phyloP scores from a whole-genome alignment of 108 stramenopile genomes.

The Aurantiochytrium sp. region DNA sequence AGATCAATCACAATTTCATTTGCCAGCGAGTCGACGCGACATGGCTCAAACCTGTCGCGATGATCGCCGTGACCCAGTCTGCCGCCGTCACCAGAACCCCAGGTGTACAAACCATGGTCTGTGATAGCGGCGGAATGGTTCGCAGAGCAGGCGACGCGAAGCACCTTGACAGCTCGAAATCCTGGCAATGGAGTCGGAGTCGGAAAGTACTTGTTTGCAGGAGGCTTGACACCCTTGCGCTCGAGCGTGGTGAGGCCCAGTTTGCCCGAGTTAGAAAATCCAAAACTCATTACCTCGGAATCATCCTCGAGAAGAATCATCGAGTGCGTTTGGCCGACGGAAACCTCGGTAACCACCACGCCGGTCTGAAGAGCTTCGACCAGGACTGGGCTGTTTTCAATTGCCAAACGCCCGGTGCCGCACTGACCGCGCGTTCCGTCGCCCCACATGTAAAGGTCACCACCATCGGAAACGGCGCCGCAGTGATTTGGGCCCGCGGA shows the following conservation, averaged over 20 bases:
- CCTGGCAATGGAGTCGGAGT: neutral
- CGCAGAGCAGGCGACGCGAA: slow-evolving; percentile 55
- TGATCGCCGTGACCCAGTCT: slow-evolving; percentile 60
- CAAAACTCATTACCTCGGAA: slow-evolving; percentile 49
- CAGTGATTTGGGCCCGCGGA: slow-evolving; percentile 52
- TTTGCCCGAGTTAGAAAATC: slow-evolving; percentile 45
- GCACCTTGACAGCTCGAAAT: slow-evolving; percentile 46
- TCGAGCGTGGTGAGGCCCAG: slow-evolving; percentile 34
- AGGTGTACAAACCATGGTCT: slow-evolving; percentile 42
- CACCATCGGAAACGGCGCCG: slow-evolving; percentile 37
- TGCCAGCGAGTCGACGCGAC: slow-evolving; percentile 25
- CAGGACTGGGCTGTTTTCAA: slow-evolving; percentile 23
- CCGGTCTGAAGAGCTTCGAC: slow-evolving; percentile 32
- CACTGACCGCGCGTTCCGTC: slow-evolving; percentile 48
- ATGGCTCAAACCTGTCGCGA: slow-evolving; percentile 11
- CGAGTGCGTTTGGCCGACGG: slow-evolving; percentile 49
- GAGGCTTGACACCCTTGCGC: neutral
- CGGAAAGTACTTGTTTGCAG: neutral
- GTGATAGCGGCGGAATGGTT: slow-evolving; percentile 53
- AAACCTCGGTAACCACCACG: slow-evolving; percentile 27
- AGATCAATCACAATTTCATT: slow-evolving; percentile 31
- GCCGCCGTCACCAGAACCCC: slow-evolving; percentile 60
- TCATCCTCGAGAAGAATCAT: slow-evolving; percentile 29
- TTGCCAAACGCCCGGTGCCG: slow-evolving; percentile 40
- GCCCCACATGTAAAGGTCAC: slow-evolving; percentile 60